Base-by-base conservation (phyloP, 169 alveolate genomes). In the Plasmodium gonderi region DNA sequence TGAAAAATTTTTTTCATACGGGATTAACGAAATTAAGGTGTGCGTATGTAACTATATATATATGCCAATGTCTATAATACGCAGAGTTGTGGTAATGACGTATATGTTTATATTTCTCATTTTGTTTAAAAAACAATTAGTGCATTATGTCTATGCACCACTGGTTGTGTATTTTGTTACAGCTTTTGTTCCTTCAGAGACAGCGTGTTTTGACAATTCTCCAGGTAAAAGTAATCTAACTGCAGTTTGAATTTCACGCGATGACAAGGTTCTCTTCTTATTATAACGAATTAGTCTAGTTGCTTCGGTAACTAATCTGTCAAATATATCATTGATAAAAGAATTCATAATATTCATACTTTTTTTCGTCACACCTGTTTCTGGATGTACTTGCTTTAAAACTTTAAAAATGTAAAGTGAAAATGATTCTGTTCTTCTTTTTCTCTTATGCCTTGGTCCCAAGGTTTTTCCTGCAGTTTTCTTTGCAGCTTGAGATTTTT, bases 341-440 rank as follows among this genome's bases (percentile, higher is more conserved):
- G 99, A 99, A 97, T 98, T 99, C 99, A 99, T 99, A 96, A 99
- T 98, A 95, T 97, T 97, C 99, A 99, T 99, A 67, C 99, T 98
- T 96, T 98, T 98, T 98, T 98, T 99, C 89, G 99, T 98, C 92
- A 99, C 98, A 79, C 99, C 99, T 78, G 99, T 98, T 91, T 99
- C 99, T 38, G 99, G 99, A 96, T 98, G 99, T 90, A 99, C 99
- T 96, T 99, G 99, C 95, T 98, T 99, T 95, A 99, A 96, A 90
- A 99, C 99, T 97, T 99, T 99, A 99, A 98, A 99, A 94, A 99
- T 98, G 97, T 99, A 99, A 81, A 98, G 98, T 45, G 99, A 97
- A 97, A 98, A 98, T 74, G 99, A 97, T 95, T 98, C 99, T 74
- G 97, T 95, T 97, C 99, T 96, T 97, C 97, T 97, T 95, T 97